Conservation (phyloP, 2,329 filamentous ascomycete genomes). For the Diaporthe helianthi region DNA sequence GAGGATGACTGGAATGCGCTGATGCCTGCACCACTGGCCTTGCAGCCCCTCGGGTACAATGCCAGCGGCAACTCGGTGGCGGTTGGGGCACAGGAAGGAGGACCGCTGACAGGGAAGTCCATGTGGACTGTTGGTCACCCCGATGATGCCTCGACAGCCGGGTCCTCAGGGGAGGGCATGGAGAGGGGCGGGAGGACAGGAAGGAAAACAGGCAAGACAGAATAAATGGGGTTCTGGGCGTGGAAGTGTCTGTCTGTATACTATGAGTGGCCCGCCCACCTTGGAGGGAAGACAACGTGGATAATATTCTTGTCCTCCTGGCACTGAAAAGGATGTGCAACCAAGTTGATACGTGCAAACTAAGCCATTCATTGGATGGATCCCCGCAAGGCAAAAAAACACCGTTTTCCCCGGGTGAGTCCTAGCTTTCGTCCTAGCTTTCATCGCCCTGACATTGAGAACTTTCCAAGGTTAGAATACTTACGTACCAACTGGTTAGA, state of each 20-base stretch:
- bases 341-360: background rate
- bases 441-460: too few relatives aligned
- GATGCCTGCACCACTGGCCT: constrained; percentile 5
- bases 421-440: too few relatives aligned
- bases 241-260: background rate
- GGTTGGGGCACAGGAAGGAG: background rate
- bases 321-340: background rate
- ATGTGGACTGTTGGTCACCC: constrained; percentile 7
- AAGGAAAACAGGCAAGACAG: constrained; percentile 18
- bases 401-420: too few relatives aligned
- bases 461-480: too few relatives aligned
- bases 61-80: background rate
- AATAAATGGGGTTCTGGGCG: background rate
- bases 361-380: too few relatives aligned
- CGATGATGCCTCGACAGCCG: background rate
- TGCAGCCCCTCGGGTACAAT: background rate
- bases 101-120: background rate
- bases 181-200: background rate
- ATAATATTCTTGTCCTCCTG: background rate
- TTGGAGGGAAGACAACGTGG: background rate
- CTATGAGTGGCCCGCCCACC: background rate
- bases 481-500: too few relatives aligned
- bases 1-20: background rate
- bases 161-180: background rate
- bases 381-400: too few relatives aligned